phyloP scores from a whole-genome alignment of 768 basidiomycete genomes.

The Pulveroboletus frians region DNA sequence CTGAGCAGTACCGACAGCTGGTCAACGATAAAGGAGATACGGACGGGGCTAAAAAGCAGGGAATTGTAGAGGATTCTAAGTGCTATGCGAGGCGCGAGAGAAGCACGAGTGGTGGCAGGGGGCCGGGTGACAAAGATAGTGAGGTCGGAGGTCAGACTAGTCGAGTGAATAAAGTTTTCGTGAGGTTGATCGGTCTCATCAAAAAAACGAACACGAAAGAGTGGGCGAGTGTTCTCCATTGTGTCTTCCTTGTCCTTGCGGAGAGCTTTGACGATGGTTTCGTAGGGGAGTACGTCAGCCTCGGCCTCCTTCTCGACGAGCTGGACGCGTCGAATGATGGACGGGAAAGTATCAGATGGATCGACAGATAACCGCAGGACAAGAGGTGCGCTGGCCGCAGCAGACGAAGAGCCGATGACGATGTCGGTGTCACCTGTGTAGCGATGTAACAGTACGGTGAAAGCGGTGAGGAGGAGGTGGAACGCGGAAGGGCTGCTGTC shows the following conservation, averaged over 20 bases:
- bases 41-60: slow-evolving; percentile 74
- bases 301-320: slow-evolving; percentile 80
- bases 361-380: slow-evolving; percentile 80
- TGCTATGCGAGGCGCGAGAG: slow-evolving; percentile 69
- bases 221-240: slow-evolving; percentile 45
- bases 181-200: slow-evolving; percentile 78
- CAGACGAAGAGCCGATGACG: slow-evolving; percentile 84
- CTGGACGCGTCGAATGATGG: slow-evolving; percentile 80
- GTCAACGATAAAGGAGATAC: slow-evolving; percentile 76
- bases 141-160: slow-evolving; percentile 85
- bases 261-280: slow-evolving; percentile 64
- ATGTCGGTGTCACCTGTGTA: slow-evolving; percentile 96
- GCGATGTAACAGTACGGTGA: slow-evolving; percentile 84
- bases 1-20: slow-evolving; percentile 79
- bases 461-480: slow-evolving; percentile 88
- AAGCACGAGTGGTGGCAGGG: slow-evolving; percentile 58
- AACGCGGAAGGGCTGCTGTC: slow-evolving; percentile 69
- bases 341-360: slow-evolving; percentile 84
- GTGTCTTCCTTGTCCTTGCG: slow-evolving; percentile 60
- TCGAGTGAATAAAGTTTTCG: slow-evolving; percentile 71
- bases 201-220: slow-evolving; percentile 96
- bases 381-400: slow-evolving; percentile 68
- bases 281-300: slow-evolving; percentile 75
- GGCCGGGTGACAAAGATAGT: slow-evolving; percentile 83
- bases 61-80: slow-evolving; percentile 92